A percentile compares a stretch with the other conserved stretches of the same genome.
Evolutionary conservation across 768 basidiomycete species (phyloP).

Genomic region (Rubroboletus satanas): DNA sequence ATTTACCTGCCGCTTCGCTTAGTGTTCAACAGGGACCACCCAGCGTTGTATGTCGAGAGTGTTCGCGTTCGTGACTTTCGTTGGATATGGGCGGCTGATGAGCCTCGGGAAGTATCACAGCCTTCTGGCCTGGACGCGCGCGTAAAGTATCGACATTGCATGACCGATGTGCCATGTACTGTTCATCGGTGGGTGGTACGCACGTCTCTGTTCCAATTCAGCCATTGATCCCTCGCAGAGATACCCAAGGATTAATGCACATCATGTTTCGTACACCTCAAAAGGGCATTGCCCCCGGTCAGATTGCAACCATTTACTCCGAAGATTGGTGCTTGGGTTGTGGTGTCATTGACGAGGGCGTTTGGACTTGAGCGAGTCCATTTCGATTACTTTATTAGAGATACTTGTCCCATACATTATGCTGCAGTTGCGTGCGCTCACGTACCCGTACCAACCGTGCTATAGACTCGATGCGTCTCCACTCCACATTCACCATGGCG

Average conservation of each 20-base stretch:
- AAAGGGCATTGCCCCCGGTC: slow-evolving; percentile 72
- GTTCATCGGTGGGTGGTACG: slow-evolving; percentile 43
- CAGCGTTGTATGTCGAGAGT: slow-evolving; percentile 44
- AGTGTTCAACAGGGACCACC: slow-evolving; percentile 48
- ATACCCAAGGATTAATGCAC: slow-evolving; percentile 22
- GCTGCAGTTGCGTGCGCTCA: too few species aligned
- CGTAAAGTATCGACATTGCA: slow-evolving; percentile 70
- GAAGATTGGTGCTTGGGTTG: slow-evolving; percentile 81
- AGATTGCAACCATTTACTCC: slow-evolving; percentile 72
- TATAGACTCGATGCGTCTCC: too few species aligned
- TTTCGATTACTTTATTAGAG: neutral
- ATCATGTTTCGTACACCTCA: slow-evolving; percentile 58
- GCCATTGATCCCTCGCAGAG: slow-evolving; percentile 16
- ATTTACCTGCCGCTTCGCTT: neutral
- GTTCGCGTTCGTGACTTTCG: slow-evolving; percentile 48
- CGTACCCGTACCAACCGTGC: too few species aligned
- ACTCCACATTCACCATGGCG: too few species aligned
- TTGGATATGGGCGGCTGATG: slow-evolving; percentile 74
- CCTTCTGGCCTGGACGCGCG: slow-evolving; percentile 44
- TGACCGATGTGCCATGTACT: slow-evolving; percentile 50
- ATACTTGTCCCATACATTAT: neutral
- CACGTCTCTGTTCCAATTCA: neutral
- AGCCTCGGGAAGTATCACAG: slow-evolving; percentile 44
- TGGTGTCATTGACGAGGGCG: slow-evolving; percentile 52
- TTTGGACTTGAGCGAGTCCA: slow-evolving; percentile 5